Base-by-base conservation (phyloP, 176 grass and related monocot genomes). In the Triticum urartu region DNA sequence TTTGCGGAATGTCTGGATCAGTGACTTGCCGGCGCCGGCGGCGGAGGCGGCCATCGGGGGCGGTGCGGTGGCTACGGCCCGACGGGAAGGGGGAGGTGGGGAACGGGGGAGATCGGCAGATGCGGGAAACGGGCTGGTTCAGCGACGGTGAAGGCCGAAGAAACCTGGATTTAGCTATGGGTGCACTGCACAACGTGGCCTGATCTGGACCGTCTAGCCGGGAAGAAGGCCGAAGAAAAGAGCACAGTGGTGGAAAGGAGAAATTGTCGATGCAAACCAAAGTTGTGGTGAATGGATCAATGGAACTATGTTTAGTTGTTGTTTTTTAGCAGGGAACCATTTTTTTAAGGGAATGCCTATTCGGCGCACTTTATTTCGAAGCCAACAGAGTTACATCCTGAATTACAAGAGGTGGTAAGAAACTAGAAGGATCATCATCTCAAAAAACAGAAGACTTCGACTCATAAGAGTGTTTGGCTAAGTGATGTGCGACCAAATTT, bases 1-100 rank as follows among this genome's bases (percentile, higher is more conserved):
- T n/a, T 71, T 87, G 86, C 86, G 88, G 20, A 99, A 77, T 11
- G 90, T 84, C 68, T 94, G 94, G 87, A 91, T 30, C 68, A 96
- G 68, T 20, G 97, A 91, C 80, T 92, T 93, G 80, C 86, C 89
- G 76, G 81, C 77, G 77, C 86, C 81, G 70, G 82, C 43, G 69
- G 69, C 81, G 76, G 85, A 52, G 22, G 89, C 50, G 62, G 89
- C 89, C 89, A 91, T 91, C 64, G 76, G 15, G 68, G 22, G 75
- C 77, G 61, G 32, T 72, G 80, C 34, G 73, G 80, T 42, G 73
- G 22, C 52, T 43, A 52, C 67, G 48, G 54, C 67, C 68, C 80
- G 61, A 50, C 45, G 75, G 68, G 22, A 65, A 42, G 73, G 73
- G 18, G 33, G 9, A 7, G 65, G 12, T 26, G 76, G 58, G 59